Base-by-base conservation (phyloP, 2,329 filamentous ascomycete species). In the Claviceps sp. region DNA sequence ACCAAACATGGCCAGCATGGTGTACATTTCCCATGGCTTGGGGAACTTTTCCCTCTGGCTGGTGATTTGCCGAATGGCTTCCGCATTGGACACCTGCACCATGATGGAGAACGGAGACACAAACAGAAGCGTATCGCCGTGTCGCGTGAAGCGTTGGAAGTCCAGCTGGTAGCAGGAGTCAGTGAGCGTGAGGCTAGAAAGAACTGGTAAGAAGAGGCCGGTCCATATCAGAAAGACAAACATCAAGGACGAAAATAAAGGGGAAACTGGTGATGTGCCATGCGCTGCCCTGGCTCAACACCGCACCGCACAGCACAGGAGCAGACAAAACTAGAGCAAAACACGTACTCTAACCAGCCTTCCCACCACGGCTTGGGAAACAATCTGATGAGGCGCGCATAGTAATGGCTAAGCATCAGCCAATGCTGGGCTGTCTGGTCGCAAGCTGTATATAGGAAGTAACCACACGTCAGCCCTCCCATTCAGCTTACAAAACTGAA, bases 21-120 rank as follows among this genome's bases (percentile, higher is more conserved):
- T 60, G 57, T 71, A 71, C 20, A 59, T 59, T 29, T 65, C 62
- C 7, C 61, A 55, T 56, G 61, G 64, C 56, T 71, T 70, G 45
- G 82, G 83, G 60, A 90, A 90, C 54, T 82, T 77, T 47, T 85
- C 84, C 44, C 85, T 75, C 46, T 82, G 73, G 4, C 74, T 71
- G 1, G 80, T 79, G 50, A 91, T 76, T 61, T 86, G 81, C 52
- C 73, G 73, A 51, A 86, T 79, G 17, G 75, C 78, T 53, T 83
- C 81, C 16, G 85, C 76, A 63, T 83, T 80, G 43, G 78, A 76
- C 5, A 79, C 79, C 57, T 74, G 77, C 38, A 85, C 57, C 17
- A 73, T 62, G 16, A 80, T 69, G 37, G 62, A 64, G 7, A 69
- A 68, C 0, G 84, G 81, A 0, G 79, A 75, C 7, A 83, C 82